Conservation (phyloP, 306 rosid genomes). For the Prunus mongolica region DNA sequence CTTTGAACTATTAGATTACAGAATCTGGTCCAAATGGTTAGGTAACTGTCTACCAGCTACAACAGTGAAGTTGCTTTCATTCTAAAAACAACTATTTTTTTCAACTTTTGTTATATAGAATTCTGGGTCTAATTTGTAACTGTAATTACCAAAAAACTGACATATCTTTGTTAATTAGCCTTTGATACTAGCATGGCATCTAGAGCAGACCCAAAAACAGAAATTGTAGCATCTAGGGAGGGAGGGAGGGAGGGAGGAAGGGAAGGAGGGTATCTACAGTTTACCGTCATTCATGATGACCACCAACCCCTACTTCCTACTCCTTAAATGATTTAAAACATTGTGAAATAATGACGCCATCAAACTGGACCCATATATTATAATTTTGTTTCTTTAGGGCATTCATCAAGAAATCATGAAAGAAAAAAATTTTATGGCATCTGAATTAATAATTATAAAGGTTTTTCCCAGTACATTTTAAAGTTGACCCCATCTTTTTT, state of each 20-base stretch:
- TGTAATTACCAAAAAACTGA: neutral
- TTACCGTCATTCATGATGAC: constrained; percentile 12
- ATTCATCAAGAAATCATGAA: neutral
- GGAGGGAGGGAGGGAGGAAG: too few relatives aligned
- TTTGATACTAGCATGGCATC: neutral
- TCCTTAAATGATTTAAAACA: constrained; percentile 21
- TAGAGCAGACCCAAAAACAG: neutral
- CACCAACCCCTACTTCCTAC: constrained; percentile 20
- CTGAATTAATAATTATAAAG: neutral
- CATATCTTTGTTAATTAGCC: neutral
- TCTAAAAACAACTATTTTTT: neutral
- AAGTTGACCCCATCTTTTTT: constrained; percentile 4
- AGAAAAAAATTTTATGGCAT: neutral
- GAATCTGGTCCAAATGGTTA: constrained; percentile 31
- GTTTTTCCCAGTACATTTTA: neutral
- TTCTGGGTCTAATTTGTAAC: constrained; percentile 11
- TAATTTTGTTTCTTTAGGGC: constrained; percentile 30
- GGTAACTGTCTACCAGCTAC: constrained; percentile 19
- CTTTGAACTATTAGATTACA: constrained; percentile 11
- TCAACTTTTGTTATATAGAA: neutral
- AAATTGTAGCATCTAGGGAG: too few relatives aligned
- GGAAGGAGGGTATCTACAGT: neutral
- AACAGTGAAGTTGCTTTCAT: neutral
- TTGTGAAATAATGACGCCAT: constrained; percentile 24
- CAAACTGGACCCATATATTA: constrained; percentile 31